Evolutionary conservation across 495 filamentous ascomycete genomes (phyloP).

Genomic region (Daldinia caldariorum): DNA sequence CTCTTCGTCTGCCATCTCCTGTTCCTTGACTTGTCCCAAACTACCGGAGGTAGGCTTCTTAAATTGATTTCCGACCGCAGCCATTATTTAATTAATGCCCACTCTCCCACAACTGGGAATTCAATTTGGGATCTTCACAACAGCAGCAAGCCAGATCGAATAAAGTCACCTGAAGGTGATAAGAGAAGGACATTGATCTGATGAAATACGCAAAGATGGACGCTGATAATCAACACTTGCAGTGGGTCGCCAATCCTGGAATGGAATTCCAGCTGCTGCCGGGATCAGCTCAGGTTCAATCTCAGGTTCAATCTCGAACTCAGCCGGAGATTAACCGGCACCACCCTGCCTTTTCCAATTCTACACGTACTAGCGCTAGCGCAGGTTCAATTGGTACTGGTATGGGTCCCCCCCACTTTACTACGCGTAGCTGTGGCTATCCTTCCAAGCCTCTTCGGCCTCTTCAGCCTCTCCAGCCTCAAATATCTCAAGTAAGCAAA

Average conservation of each 20-base stretch:
- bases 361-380: background rate
- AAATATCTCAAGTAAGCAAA: constrained; percentile 3
- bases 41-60: background rate
- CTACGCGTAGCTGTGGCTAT: background rate
- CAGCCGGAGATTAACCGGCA: constrained; percentile 2
- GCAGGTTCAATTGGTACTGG: too few species aligned
- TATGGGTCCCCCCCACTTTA: background rate
- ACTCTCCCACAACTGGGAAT: background rate
- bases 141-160: background rate
- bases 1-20: constrained; percentile 46
- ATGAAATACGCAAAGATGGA: background rate
- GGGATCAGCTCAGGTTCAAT: background rate
- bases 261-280: background rate
- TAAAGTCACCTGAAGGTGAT: background rate
- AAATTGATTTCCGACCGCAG: constrained; percentile 3
- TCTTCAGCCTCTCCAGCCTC: background rate
- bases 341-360: background rate
- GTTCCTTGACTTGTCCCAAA: constrained; percentile 13
- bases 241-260: background rate
- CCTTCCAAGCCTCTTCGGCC: background rate
- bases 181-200: background rate
- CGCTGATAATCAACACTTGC: background rate
- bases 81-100: constrained; percentile 13
- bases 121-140: background rate
- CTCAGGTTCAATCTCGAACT: constrained; percentile 4